Conservation (phyloP, 2,329 filamentous ascomycete genomes). For the Nothophaeocryptopus gaeumannii region DNA sequence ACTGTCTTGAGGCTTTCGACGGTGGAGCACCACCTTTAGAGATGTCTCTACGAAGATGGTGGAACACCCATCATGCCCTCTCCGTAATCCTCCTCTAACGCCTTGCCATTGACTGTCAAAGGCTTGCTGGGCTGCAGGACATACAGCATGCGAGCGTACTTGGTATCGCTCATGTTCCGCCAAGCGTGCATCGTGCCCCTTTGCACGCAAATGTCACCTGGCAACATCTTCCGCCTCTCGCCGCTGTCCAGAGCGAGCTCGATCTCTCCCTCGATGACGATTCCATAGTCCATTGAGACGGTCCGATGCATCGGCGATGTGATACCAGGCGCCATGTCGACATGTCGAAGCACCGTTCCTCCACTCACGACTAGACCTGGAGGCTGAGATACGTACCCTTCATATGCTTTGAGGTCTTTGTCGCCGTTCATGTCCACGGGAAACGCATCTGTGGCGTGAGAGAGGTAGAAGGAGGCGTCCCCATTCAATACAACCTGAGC, state of each 20-base stretch:
- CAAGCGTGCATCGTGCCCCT: slow-evolving; percentile 37
- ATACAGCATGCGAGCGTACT: slow-evolving; percentile 36
- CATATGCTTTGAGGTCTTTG: slow-evolving; percentile 48
- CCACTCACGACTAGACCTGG: slow-evolving; percentile 50
- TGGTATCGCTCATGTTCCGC: slow-evolving; percentile 31
- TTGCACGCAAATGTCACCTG: slow-evolving; percentile 34
- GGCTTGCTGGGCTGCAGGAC: slow-evolving; percentile 31
- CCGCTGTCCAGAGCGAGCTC: slow-evolving; percentile 34
- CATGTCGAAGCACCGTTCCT: slow-evolving; percentile 44
- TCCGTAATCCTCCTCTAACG: slow-evolving; percentile 31
- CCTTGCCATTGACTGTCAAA: slow-evolving; percentile 25
- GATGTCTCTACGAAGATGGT: slow-evolving; percentile 5
- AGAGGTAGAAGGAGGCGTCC: slow-evolving; percentile 47
- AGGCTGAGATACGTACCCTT: slow-evolving; percentile 40
- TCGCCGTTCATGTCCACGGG: slow-evolving; percentile 47
- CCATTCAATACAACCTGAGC: slow-evolving; percentile 34
- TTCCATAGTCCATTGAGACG: slow-evolving; percentile 34
- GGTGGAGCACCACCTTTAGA: not conserved
- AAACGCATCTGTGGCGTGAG: slow-evolving; percentile 49
- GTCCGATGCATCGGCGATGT: slow-evolving; percentile 34
- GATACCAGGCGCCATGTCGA: slow-evolving; percentile 27
- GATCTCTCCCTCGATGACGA: slow-evolving; percentile 34
- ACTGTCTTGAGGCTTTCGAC: not conserved
- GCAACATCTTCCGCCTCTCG: slow-evolving; percentile 30
- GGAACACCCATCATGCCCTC: slow-evolving; percentile 29